These are phyloP conservation scores for Cruciata laevipes DNA, from an alignment of 257 asterid species.

Conservation along the genomic window DNA sequence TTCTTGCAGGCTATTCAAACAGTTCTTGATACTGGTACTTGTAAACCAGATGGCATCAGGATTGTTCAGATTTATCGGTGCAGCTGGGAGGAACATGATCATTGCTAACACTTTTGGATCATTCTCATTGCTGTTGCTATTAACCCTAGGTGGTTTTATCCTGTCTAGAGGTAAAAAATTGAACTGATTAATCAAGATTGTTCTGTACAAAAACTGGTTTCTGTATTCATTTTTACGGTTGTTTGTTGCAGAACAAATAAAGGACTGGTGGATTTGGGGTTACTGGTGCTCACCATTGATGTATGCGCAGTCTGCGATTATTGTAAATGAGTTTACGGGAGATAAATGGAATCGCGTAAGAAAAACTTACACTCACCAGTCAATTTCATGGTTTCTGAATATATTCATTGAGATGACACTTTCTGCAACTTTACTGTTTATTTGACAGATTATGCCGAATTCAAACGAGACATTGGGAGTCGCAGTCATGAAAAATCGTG, in stretches of 20 bases:
- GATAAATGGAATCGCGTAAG: constrained; percentile 59
- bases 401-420: background rate
- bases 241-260: constrained; percentile 35
- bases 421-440: background rate
- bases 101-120: constrained; percentile 66
- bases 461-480: constrained; percentile 26
- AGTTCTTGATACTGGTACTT: constrained; percentile 38
- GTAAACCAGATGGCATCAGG: constrained; percentile 43
- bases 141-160: constrained; percentile 60
- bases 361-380: background rate
- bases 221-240: background rate
- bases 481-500: constrained; percentile 19
- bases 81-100: constrained; percentile 54
- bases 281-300: constrained; percentile 63
- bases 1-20: constrained; percentile 52
- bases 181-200: constrained; percentile 2
- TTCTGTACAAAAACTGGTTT: background rate
- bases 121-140: constrained; percentile 39
- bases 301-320: constrained; percentile 58
- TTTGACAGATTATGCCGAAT: constrained; percentile 14
- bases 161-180: constrained; percentile 47
- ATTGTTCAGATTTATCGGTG: constrained; percentile 50
- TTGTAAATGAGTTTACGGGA: constrained; percentile 56
- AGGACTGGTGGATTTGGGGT: constrained; percentile 81
- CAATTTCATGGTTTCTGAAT: background rate